These are phyloP conservation scores for Brassica rapa DNA, from an alignment of 345 rosid genomes.

Conservation along the genomic window DNA sequence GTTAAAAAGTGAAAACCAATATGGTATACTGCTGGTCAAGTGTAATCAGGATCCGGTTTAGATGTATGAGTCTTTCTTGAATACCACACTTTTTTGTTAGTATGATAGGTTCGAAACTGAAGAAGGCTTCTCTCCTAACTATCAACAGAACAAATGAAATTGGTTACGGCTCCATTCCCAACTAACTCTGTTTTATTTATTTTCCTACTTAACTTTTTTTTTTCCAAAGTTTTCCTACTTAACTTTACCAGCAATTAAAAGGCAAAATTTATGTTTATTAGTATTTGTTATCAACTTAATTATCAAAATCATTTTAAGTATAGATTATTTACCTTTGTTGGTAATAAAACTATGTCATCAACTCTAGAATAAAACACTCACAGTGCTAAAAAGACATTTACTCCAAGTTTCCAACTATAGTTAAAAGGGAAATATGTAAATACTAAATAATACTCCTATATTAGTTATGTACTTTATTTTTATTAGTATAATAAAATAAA, in stretches of 20 bases:
- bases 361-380: not conserved
- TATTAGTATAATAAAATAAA: not conserved
- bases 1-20: not conserved
- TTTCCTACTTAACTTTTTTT: slow-evolving; percentile 37
- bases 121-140: slow-evolving; percentile 38
- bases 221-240: too few relatives aligned
- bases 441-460: too few relatives aligned
- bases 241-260: slow-evolving; percentile 23
- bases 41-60: slow-evolving; percentile 17
- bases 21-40: not conserved
- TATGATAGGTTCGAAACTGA: slow-evolving; percentile 33
- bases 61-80: slow-evolving; percentile 3
- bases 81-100: slow-evolving; percentile 15
- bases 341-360: not conserved
- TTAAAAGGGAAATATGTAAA: not conserved
- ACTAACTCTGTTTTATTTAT: slow-evolving; percentile 15
- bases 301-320: not conserved
- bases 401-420: not conserved
- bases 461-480: not conserved
- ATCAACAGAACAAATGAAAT: slow-evolving; percentile 26
- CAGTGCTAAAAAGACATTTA: not conserved
- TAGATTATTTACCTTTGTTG: not conserved
- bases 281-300: not conserved
- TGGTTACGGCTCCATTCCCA: slow-evolving; percentile 35
- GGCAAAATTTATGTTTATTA: not conserved